A percentile compares a stretch with the other conserved stretches of the same genome.
Conservation (phyloP, 2,329 filamentous ascomycete species). For the Neonectria punicea region DNA sequence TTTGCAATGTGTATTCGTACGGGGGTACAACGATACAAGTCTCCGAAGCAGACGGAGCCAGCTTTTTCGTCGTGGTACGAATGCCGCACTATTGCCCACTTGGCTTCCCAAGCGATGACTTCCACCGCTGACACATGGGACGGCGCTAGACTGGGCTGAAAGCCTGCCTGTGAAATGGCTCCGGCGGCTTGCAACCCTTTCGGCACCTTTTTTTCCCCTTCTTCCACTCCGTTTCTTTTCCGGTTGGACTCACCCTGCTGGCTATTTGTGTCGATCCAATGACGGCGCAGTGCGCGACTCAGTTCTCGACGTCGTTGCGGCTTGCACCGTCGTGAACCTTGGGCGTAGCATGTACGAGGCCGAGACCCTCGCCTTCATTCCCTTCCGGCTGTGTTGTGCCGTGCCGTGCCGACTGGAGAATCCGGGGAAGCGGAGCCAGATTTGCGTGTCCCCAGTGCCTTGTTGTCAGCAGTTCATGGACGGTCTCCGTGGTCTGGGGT, state of each 20-base stretch:
- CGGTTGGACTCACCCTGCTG: neutral
- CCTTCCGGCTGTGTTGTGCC: slow-evolving; percentile 21
- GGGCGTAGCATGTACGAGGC: neutral
- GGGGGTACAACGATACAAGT: neutral
- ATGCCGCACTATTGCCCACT: neutral
- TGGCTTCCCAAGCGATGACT: slow-evolving; percentile 19
- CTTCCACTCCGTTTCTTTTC: neutral
- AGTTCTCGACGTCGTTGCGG: neutral
- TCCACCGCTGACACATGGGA: slow-evolving; percentile 23
- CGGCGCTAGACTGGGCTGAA: neutral
- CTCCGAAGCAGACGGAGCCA: neutral
- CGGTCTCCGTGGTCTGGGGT: neutral
- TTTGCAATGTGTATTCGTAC: neutral
- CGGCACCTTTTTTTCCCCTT: neutral
- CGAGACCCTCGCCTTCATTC: neutral
- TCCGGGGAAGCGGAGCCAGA: slow-evolving; percentile 26
- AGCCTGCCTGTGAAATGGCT: neutral
- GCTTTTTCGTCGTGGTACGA: neutral
- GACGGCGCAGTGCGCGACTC: neutral
- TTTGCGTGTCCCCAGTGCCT: neutral
- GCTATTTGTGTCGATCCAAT: slow-evolving; percentile 2
- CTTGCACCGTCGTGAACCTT: neutral
- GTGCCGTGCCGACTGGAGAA: slow-evolving; percentile 23
- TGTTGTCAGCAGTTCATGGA: neutral
- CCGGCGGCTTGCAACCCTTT: neutral